Evolutionary conservation across 371 early-diverging fungal genomes (phyloP).

Genomic region (Mortierella sp.): DNA sequence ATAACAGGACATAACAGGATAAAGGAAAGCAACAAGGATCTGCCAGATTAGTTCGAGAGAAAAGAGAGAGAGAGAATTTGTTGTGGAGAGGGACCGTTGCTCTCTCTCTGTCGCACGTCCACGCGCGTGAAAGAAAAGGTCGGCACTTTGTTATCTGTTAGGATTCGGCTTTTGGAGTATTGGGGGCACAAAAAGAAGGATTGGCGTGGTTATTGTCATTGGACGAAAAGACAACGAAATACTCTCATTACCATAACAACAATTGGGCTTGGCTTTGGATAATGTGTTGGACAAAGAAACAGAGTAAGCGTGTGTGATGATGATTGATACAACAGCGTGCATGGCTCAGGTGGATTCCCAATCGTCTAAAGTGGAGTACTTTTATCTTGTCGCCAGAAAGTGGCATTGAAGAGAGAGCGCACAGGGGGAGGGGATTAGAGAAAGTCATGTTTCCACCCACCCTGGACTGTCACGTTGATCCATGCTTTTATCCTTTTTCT

Average conservation of each 20-base stretch:
- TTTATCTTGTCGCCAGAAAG: background rate
- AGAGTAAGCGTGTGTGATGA: background rate
- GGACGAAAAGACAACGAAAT: background rate
- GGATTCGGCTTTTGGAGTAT: background rate
- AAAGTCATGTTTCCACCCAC: background rate
- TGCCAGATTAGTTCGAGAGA: background rate
- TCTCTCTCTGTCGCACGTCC: background rate
- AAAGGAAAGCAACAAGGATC: background rate
- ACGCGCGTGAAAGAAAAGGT: background rate
- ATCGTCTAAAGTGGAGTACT: conserved; percentile 1
- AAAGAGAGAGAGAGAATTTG: background rate
- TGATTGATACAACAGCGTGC: background rate
- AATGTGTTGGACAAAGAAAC: background rate
- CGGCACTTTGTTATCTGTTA: background rate
- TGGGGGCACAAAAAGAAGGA: background rate
- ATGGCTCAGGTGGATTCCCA: background rate
- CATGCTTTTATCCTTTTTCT: background rate
- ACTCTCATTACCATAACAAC: background rate
- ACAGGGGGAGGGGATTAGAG: background rate
- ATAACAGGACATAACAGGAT: background rate
- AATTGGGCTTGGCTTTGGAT: background rate
- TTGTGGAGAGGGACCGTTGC: conserved; percentile 2
- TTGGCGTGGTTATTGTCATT: background rate
- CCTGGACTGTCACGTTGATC: background rate
- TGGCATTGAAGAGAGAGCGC: background rate